Percentiles rank a stretch among this genome's conserved stretches.
Evolutionary conservation across 192 early-diverging fungal genomes (phyloP).

Genomic region (Coemansia sp.): DNA sequence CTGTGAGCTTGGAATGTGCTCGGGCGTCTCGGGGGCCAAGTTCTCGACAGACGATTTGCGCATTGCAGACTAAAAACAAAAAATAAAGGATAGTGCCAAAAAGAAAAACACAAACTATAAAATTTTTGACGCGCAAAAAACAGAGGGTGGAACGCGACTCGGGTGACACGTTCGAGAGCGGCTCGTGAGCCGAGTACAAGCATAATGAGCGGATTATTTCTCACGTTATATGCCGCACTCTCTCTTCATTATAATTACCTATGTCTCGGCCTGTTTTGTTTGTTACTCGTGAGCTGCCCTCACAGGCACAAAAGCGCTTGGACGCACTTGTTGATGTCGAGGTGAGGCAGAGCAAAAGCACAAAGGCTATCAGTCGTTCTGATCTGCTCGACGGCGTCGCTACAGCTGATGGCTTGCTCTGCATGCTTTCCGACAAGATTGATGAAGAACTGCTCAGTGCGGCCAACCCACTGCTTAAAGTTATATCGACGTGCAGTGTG

Average conservation of each 20-base stretch:
- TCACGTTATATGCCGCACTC: neutral
- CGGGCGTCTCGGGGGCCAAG: constrained; percentile 38
- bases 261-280: constrained; percentile 38
- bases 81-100: neutral
- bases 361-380: constrained; percentile 49
- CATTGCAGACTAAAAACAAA: constrained; percentile 15
- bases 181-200: neutral
- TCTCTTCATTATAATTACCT: no score
- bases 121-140: neutral
- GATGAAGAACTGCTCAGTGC: constrained; percentile 67
- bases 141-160: constrained; percentile 2
- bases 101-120: neutral
- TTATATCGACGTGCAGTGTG: constrained; percentile 77
- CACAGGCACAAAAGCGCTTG: constrained; percentile 52
- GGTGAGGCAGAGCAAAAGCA: constrained; percentile 59
- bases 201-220: no score
- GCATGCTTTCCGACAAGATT: constrained; percentile 73
- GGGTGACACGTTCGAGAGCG: neutral
- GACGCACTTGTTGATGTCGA: constrained; percentile 52
- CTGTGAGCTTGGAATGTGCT: constrained; percentile 24
- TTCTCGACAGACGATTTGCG: constrained; percentile 14
- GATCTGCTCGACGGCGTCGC: constrained; percentile 50
- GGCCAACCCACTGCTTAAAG: constrained; percentile 64
- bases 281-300: constrained; percentile 57
- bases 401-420: constrained; percentile 61